Percentiles rank a stretch among this genome's conserved stretches.
Evolutionary conservation across 441 rosid genomes (phyloP).

Genomic region (Eruca vesicaria): DNA sequence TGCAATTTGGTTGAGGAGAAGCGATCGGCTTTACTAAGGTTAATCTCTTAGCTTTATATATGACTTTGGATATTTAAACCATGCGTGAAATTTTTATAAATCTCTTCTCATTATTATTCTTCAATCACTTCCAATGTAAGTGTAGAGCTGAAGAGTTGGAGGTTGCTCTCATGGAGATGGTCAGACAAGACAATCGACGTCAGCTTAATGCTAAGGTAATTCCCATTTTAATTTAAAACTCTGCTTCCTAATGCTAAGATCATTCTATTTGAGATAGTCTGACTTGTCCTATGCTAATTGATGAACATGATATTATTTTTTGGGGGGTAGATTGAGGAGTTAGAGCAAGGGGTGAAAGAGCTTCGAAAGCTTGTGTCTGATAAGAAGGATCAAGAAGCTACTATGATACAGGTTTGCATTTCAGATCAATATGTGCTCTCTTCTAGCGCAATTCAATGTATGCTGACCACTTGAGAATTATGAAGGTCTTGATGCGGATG

Average conservation of each 20-base stretch:
- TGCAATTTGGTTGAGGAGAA: conserved; percentile 89
- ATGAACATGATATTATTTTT: neutral
- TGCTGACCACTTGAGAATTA: conserved; percentile 5
- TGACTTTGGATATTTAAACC: conserved; percentile 3
- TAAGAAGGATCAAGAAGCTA: conserved; percentile 92
- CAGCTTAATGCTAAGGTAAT: conserved; percentile 84
- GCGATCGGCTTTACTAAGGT: conserved; percentile 81
- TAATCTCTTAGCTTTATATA: conserved; percentile 15
- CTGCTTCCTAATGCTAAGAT: neutral
- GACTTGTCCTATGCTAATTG: too few relatives aligned
- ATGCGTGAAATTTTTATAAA: neutral
- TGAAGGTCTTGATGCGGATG: conserved; percentile 84
- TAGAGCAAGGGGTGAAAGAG: conserved; percentile 73
- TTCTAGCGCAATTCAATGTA: neutral
- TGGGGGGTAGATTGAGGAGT: conserved; percentile 72
- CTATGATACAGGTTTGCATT: conserved; percentile 81
- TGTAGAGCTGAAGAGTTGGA: conserved; percentile 93
- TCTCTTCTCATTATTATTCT: neutral
- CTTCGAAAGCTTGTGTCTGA: conserved; percentile 66
- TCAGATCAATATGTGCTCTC: conserved; percentile 14
- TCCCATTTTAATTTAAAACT: neutral
- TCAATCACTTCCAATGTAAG: conserved; percentile 16
- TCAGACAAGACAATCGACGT: conserved; percentile 84
- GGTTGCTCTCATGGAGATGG: conserved; percentile 97
- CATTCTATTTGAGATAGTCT: neutral